A percentile compares a stretch with the other conserved stretches of the same genome.
These are phyloP conservation scores for Cyanidium caldarium DNA, from an alignment of 23 red algal species.

Conservation along the genomic window DNA sequence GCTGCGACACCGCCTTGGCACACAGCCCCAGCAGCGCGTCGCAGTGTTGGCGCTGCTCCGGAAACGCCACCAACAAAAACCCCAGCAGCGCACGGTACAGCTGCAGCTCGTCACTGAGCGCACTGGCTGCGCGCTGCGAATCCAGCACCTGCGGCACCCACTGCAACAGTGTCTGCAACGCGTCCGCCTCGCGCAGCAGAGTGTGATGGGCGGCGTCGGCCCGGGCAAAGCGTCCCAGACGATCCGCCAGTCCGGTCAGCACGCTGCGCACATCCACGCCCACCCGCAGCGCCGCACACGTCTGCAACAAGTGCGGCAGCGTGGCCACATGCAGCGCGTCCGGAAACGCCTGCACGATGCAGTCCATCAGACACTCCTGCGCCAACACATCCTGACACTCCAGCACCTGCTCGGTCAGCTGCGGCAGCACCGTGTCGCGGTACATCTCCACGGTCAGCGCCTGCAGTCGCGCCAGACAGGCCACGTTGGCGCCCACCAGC, in stretches of 20 bases:
- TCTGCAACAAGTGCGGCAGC: conserved; percentile 34
- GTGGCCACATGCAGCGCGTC: conserved; percentile 69
- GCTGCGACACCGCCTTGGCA: conserved; percentile 13
- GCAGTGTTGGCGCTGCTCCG: conserved; percentile 29
- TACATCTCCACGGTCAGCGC: conserved; percentile 20
- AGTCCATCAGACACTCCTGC: conserved; percentile 88
- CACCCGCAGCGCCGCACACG: conserved; percentile 27
- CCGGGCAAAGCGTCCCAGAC: too few species aligned
- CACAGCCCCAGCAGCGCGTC: conserved; percentile 48
- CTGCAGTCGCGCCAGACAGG: conserved; percentile 32
- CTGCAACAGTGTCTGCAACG: conserved; percentile 30
- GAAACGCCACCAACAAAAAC: conserved; percentile 35
- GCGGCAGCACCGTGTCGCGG: conserved; percentile 38
- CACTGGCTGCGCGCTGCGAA: conserved; percentile 21
- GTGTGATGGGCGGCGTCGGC: too few species aligned
- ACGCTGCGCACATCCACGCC: conserved; percentile 47
- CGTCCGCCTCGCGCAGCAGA: conserved; percentile 12
- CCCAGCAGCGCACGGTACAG: conserved; percentile 33
- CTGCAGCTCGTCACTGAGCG: conserved; percentile 20
- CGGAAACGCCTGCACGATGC: conserved; percentile 84
- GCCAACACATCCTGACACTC: conserved; percentile 50
- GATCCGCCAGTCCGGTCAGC: conserved; percentile 35
- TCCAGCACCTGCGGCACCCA: conserved; percentile 28
- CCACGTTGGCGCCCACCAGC: conserved; percentile 69
- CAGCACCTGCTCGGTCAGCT: conserved; percentile 42